phyloP scores from a whole-genome alignment of 169 alveolate species.

The Plasmodium berghei region DNA sequence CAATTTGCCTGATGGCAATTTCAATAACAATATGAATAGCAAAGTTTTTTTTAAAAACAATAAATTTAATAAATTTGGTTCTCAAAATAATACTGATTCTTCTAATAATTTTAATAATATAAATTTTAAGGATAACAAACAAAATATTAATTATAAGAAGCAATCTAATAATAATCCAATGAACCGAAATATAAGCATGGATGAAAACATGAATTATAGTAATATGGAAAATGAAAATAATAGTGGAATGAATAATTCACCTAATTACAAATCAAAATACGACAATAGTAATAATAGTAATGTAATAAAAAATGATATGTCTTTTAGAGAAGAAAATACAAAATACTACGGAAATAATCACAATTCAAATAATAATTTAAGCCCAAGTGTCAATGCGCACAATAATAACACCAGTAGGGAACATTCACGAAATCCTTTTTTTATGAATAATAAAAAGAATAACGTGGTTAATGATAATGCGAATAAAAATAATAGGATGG shows the following conservation, averaged over 20 bases:
- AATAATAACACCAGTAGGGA: not conserved
- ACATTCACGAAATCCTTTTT: not conserved
- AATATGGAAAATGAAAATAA: conserved; percentile 21
- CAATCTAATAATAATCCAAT: conserved; percentile 24
- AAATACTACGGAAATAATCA: conserved; percentile 5
- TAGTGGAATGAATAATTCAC: conserved; percentile 5
- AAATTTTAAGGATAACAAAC: conserved; percentile 19
- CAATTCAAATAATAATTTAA: not conserved
- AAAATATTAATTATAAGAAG: conserved; percentile 30
- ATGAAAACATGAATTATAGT: conserved; percentile 34
- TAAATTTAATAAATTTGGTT: conserved; percentile 28
- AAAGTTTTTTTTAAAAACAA: conserved; percentile 29
- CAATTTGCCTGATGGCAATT: conserved; percentile 12
- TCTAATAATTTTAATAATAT: conserved; percentile 11
- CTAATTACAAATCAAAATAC: conserved; percentile 9
- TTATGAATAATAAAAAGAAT: conserved; percentile 4
- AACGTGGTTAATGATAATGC: not conserved
- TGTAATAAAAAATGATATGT: too few species aligned
- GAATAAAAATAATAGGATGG: not conserved
- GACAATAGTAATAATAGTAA: not conserved
- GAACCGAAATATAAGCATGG: conserved; percentile 23
- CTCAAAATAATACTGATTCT: conserved; percentile 14
- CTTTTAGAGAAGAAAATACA: not conserved
- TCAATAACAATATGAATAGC: conserved; percentile 28
- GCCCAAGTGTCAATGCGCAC: not conserved